A percentile compares a stretch with the other conserved stretches of the same genome.
These are phyloP conservation scores for Discostella pseudostelligera DNA, from an alignment of 108 stramenopile species.

Conservation along the genomic window DNA sequence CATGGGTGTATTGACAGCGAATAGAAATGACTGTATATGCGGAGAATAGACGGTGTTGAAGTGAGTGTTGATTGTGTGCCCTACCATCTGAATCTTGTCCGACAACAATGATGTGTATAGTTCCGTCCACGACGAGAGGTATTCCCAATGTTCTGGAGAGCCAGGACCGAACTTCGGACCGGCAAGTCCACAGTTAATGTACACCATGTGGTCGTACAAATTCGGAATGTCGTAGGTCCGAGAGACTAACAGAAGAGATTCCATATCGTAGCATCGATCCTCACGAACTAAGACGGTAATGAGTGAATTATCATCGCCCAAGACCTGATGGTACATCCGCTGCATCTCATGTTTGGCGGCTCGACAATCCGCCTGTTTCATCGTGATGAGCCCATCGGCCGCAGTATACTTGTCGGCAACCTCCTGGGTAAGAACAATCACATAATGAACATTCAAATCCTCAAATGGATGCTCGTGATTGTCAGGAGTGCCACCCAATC, in stretches of 20 bases:
- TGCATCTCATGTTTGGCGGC: slow-evolving; percentile 11
- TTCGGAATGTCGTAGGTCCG: slow-evolving; percentile 16
- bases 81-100: slow-evolving; percentile 43
- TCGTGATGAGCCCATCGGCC: slow-evolving; percentile 31
- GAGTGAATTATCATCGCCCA: slow-evolving; percentile 13
- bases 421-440: slow-evolving; percentile 42
- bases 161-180: slow-evolving; percentile 49
- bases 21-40: slow-evolving; percentile 39
- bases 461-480: not conserved
- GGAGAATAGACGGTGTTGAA: slow-evolving; percentile 38
- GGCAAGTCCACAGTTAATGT: slow-evolving; percentile 52
- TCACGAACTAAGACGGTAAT: slow-evolving; percentile 40
- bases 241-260: slow-evolving; percentile 37
- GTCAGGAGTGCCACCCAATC: slow-evolving; percentile 23
- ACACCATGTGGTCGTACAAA: slow-evolving; percentile 54
- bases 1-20: slow-evolving; percentile 38
- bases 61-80: slow-evolving; percentile 47
- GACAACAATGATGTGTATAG: slow-evolving; percentile 42
- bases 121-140: slow-evolving; percentile 35
- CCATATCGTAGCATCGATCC: slow-evolving; percentile 58
- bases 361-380: slow-evolving; percentile 27
- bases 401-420: slow-evolving; percentile 40
- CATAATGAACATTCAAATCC: slow-evolving; percentile 35
- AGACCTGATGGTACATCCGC: slow-evolving; percentile 5
- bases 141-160: slow-evolving; percentile 21